phyloP scores from a whole-genome alignment of 1,284 basidiomycete genomes.

The Xerocomus tenax region DNA sequence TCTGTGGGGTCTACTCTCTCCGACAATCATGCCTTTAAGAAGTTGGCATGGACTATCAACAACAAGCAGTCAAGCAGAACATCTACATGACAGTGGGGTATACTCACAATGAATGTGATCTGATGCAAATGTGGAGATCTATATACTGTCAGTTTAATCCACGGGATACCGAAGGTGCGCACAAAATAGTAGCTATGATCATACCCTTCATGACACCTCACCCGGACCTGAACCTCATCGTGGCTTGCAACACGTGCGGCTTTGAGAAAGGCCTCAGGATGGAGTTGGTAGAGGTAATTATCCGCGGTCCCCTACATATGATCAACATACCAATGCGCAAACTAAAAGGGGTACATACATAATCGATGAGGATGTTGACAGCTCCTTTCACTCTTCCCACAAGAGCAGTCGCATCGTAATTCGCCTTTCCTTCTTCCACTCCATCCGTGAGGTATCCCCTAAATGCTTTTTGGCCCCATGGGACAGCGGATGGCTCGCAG shows the following conservation, averaged over 20 bases:
- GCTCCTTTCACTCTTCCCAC: constrained; percentile 59
- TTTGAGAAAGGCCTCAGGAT: constrained; percentile 81
- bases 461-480: constrained; percentile 94
- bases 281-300: constrained; percentile 83
- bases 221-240: constrained; percentile 67
- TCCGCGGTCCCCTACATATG: constrained; percentile 67
- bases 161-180: constrained; percentile 34
- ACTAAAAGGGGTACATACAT: constrained; percentile 40
- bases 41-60: constrained; percentile 65
- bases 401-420: constrained; percentile 83
- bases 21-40: constrained; percentile 52
- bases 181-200: constrained; percentile 94
- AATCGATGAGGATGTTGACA: constrained; percentile 77
- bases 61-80: background rate
- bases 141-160: constrained; percentile 63
- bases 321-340: constrained; percentile 6
- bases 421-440: constrained; percentile 61
- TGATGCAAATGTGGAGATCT: constrained; percentile 72
- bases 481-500: constrained; percentile 77
- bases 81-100: constrained; percentile 1
- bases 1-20: background rate
- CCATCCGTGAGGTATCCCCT: constrained; percentile 78
- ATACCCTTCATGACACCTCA: constrained; percentile 81
- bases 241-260: constrained; percentile 69
- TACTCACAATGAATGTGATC: constrained; percentile 46